Percentiles rank a stretch among this genome's conserved stretches.
phyloP scores from a whole-genome alignment of 192 early-diverging fungal genomes.

The Haplosporangium gracile region DNA sequence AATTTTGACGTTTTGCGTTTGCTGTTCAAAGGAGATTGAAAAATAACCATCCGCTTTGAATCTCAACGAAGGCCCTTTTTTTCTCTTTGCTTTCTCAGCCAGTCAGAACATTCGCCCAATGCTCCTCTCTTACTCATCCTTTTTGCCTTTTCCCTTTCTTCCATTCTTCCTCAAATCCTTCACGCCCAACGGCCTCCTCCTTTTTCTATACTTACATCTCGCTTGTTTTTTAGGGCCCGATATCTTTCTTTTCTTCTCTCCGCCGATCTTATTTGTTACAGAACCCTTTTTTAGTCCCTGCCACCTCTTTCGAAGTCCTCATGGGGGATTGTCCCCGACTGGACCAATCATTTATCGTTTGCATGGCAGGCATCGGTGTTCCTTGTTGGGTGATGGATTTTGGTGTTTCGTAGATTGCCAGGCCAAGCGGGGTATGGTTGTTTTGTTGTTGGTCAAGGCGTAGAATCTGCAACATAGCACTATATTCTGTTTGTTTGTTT shows the following conservation, averaged over 20 bases:
- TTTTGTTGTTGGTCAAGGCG: neutral
- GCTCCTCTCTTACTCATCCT: conserved; percentile 26
- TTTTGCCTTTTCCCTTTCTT: conserved; percentile 58
- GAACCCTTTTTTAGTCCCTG: conserved; percentile 60
- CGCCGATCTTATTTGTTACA: conserved; percentile 62
- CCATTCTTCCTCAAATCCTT: conserved; percentile 17
- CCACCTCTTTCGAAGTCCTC: neutral
- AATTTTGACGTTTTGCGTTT: neutral
- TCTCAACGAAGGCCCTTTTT: neutral
- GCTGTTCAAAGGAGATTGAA: neutral
- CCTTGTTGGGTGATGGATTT: neutral
- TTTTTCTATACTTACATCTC: neutral
- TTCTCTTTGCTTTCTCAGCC: neutral
- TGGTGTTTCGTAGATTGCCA: neutral
- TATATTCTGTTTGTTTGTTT: neutral
- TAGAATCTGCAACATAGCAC: neutral
- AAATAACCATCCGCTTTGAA: neutral
- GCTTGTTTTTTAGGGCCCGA: conserved; percentile 59
- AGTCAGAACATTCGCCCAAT: conserved; percentile 8
- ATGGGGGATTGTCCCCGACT: neutral
- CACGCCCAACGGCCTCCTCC: neutral
- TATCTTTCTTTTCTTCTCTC: conserved; percentile 43
- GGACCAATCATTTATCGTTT: neutral
- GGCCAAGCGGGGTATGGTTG: neutral
- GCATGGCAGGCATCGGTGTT: neutral